Conservation (phyloP, 2,329 filamentous ascomycete genomes). For the Pyricularia grisea region DNA sequence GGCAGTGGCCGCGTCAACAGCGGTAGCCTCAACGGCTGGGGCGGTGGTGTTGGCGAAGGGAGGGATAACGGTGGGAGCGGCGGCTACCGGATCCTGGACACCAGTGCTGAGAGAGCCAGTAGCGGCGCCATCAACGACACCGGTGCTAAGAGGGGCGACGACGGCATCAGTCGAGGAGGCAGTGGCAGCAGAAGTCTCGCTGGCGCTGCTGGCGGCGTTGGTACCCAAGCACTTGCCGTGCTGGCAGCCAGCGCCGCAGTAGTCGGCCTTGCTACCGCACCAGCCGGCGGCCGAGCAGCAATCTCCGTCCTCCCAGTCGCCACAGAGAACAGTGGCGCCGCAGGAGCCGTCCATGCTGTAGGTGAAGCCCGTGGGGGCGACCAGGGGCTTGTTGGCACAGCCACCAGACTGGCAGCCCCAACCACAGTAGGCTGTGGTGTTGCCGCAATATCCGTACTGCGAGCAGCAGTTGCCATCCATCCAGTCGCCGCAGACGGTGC, state of each 20-base stretch:
- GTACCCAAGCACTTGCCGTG: not conserved
- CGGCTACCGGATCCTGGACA: not conserved
- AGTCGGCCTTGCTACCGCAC: constrained; percentile 18
- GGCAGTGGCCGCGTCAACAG: not conserved
- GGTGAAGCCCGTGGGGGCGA: constrained; percentile 6
- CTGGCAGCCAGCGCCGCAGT: constrained; percentile 19
- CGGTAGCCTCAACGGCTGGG: not conserved
- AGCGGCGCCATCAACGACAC: not conserved
- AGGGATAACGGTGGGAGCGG: not conserved
- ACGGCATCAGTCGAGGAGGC: no score
- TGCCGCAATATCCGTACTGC: constrained; percentile 1
- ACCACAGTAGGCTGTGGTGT: not conserved
- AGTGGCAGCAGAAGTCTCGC: not conserved
- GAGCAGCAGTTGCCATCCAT: not conserved
- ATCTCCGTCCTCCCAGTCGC: constrained; percentile 9
- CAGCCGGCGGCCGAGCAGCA: constrained; percentile 23
- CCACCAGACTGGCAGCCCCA: not conserved
- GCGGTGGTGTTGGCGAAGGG: not conserved
- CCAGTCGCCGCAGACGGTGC: constrained; percentile 1
- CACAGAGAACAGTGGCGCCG: not conserved
- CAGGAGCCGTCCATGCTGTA: not conserved
- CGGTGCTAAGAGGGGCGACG: not conserved
- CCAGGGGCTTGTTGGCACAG: not conserved
- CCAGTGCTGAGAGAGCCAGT: not conserved
- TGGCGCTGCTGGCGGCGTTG: not conserved